phyloP scores from a whole-genome alignment of 1,284 basidiomycete genomes.

The Heterobasidion parviporum region DNA sequence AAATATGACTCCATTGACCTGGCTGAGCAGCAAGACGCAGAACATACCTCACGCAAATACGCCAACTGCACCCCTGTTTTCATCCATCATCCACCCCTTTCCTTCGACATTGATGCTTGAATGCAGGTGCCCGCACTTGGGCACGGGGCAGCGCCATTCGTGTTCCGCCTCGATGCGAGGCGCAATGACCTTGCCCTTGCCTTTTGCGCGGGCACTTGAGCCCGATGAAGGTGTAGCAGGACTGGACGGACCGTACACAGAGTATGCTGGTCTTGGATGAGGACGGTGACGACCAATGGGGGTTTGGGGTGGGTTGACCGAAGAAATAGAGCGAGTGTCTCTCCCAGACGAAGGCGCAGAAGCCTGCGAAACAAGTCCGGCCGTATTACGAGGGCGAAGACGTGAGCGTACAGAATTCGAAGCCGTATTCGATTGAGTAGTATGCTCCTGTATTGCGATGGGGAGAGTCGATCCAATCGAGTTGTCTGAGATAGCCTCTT shows the following conservation, averaged over 20 bases:
- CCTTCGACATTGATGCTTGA: constrained; percentile 25
- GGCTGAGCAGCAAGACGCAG: too few relatives aligned
- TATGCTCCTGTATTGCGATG: not conserved
- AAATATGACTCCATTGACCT: too few relatives aligned
- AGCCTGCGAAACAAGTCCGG: constrained; percentile 11
- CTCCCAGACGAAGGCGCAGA: constrained; percentile 1
- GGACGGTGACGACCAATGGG: not conserved
- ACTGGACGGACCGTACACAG: not conserved
- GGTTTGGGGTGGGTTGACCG: not conserved
- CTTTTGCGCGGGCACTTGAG: constrained; percentile 16
- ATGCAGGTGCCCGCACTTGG: constrained; percentile 44
- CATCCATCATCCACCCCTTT: constrained; percentile 12
- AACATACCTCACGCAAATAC: constrained; percentile 8
- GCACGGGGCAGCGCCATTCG: constrained; percentile 59
- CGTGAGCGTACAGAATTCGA: constrained; percentile 41
- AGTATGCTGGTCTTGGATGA: not conserved
- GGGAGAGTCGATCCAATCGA: not conserved
- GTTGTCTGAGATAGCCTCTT: not conserved
- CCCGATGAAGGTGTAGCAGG: not conserved
- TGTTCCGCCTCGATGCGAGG: constrained; percentile 36
- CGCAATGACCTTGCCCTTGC: constrained; percentile 24
- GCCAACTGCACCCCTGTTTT: constrained; percentile 9
- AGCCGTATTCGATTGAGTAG: constrained; percentile 6
- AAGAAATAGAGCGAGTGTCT: not conserved
- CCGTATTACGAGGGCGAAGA: constrained; percentile 33